phyloP scores from a whole-genome alignment of 2,329 filamentous ascomycete genomes.

The Fusarium vanettenii region DNA sequence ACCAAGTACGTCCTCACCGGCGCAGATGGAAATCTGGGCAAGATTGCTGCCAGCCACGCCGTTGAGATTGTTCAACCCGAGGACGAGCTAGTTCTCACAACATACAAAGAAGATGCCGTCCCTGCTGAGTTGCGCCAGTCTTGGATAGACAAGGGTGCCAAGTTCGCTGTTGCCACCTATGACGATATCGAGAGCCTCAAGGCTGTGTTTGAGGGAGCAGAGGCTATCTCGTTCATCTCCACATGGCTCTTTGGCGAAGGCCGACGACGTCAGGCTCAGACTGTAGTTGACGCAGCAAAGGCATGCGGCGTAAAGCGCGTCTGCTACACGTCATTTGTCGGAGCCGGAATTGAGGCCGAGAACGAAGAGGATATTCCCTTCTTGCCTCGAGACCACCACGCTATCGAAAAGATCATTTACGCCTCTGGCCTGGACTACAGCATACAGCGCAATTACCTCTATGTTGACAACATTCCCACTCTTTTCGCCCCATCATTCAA shows the following conservation, averaged over 20 bases:
- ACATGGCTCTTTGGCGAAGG: constrained; percentile 41
- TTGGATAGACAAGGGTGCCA: constrained; percentile 38
- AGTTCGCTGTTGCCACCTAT: constrained; percentile 33
- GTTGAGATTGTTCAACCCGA: constrained; percentile 34
- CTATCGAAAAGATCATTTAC: constrained; percentile 38
- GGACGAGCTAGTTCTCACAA: constrained; percentile 39
- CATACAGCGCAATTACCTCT: constrained; percentile 41
- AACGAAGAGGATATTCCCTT: constrained; percentile 43
- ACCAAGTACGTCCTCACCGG: constrained; percentile 42
- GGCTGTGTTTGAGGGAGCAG: constrained; percentile 37
- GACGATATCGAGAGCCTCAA: constrained; percentile 39
- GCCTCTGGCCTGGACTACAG: constrained; percentile 36
- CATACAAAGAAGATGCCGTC: constrained; percentile 37
- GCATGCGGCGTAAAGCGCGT: constrained; percentile 35
- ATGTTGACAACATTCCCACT: constrained; percentile 38
- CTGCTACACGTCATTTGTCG: constrained; percentile 40
- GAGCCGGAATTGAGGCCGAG: constrained; percentile 38
- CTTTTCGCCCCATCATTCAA: constrained; percentile 36
- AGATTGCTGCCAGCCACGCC: constrained; percentile 36
- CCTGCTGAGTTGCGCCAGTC: constrained; percentile 16
- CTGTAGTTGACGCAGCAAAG: constrained; percentile 39
- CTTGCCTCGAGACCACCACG: constrained; percentile 38
- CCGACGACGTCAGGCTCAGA: constrained; percentile 32
- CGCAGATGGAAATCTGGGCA: constrained; percentile 40
- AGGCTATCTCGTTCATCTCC: constrained; percentile 40